Evolutionary conservation across 176 grass and related monocot genomes (phyloP).

Genomic region (Chloris gayana): DNA sequence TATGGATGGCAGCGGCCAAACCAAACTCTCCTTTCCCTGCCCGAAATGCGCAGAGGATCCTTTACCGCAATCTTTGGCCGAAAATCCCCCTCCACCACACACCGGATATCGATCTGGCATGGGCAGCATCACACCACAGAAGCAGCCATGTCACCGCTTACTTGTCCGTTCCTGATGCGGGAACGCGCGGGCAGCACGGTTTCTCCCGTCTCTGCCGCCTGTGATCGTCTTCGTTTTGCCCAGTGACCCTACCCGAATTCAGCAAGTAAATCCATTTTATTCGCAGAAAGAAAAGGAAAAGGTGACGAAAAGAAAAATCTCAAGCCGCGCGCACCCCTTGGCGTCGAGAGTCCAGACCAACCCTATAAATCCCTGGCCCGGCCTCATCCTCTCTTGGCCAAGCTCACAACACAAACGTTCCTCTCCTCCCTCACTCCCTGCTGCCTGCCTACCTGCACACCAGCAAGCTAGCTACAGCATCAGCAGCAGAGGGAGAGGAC

Average conservation of each 20-base stretch:
- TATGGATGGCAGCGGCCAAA: neutral
- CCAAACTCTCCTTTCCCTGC: no score
- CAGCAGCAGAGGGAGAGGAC: neutral
- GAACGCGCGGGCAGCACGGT: neutral
- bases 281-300: neutral
- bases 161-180: constrained; percentile 4
- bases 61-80: neutral
- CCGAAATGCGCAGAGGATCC: constrained; percentile 6
- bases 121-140: constrained; percentile 1
- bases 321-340: neutral
- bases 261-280: constrained; percentile 10
- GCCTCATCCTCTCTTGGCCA: constrained; percentile 6
- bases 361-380: constrained; percentile 31
- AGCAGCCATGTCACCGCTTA: constrained; percentile 20
- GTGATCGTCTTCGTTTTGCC: constrained; percentile 10
- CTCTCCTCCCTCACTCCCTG: constrained; percentile 9
- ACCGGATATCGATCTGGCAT: constrained; percentile 7
- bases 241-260: constrained; percentile 6
- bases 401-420: constrained; percentile 23
- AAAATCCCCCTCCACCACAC: neutral
- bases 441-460: neutral
- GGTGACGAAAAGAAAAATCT: neutral
- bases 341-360: neutral
- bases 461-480: neutral
- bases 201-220: neutral